phyloP scores from a whole-genome alignment of 2,329 filamentous ascomycete genomes.

The Microdochium trichocladiopsis region DNA sequence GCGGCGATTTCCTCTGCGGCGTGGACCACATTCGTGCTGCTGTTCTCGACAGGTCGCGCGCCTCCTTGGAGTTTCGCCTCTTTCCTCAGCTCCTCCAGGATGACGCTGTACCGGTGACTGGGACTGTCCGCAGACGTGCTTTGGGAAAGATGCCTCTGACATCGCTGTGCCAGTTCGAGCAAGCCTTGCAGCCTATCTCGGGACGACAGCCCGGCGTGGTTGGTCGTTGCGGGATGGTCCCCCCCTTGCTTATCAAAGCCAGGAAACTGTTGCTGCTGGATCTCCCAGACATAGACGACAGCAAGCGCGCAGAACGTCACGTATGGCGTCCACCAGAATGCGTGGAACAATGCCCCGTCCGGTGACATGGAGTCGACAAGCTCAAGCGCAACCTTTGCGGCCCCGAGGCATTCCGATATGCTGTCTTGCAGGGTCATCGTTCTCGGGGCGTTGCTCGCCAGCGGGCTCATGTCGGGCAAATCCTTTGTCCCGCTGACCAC shows the following conservation, averaged over 20 bases:
- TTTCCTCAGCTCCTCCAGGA: slow-evolving; percentile 41
- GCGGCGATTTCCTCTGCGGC: too few species aligned
- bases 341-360: slow-evolving; percentile 32
- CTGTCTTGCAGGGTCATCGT: slow-evolving; percentile 13
- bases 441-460: not conserved
- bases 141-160: slow-evolving; percentile 34
- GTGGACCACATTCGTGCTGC: too few species aligned
- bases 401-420: slow-evolving; percentile 28
- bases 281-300: slow-evolving; percentile 39
- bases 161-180: slow-evolving; percentile 34
- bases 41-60: too few species aligned
- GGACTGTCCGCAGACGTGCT: slow-evolving; percentile 30
- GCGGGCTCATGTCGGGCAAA: slow-evolving; percentile 2
- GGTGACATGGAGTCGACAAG: slow-evolving; percentile 32
- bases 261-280: slow-evolving; percentile 21
- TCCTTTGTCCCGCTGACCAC: not conserved
- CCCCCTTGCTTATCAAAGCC: not conserved
- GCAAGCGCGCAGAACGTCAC: slow-evolving; percentile 36
- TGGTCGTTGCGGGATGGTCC: not conserved
- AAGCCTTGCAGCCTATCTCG: slow-evolving; percentile 14
- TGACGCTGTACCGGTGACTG: slow-evolving; percentile 40
- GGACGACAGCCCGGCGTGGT: too few species aligned
- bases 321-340: slow-evolving; percentile 21
- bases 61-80: slow-evolving; percentile 20
- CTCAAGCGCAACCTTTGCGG: slow-evolving; percentile 34